Base-by-base conservation (phyloP, 2,329 filamentous ascomycete genomes). In the Trichoderma sp. region DNA sequence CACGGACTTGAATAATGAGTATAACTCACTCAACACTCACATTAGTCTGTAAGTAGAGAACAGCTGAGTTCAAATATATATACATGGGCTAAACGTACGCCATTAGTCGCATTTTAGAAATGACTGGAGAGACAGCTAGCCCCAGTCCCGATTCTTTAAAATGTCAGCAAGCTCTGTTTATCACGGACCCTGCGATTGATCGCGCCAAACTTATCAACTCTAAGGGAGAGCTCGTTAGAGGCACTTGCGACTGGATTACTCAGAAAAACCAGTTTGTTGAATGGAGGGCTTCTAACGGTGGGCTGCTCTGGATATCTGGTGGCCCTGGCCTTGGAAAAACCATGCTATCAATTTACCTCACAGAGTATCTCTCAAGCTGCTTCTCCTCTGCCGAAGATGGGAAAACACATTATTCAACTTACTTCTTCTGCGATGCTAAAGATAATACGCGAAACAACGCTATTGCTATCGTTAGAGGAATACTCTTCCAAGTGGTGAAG, bases 241-340 rank as follows among this genome's bases (percentile, higher is more conserved):
- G 50, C 3, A 74, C 71, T 16, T 74, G 71, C 4, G 63, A 74
- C 7, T 74, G 71, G 71, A 41, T 74, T 4, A 11, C 53, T 1
- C 16, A 62, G 18, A 62, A 24, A 0, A 27, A 35, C 6, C 63
- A 74, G 5, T 74, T 74, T n/a, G 2, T 53, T 27, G n/a, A 74
- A 33, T 74, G 71, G 71, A n/a, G 1, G 18, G 31, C 4, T 6
- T 68, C 71, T 3, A 9, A 41, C 0, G 63, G 62, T 1, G 71
- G 71, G 3, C 31, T 74, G 29, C 71, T 74, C 12, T 74, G 71
- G 71, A 68, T 74, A 65, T 67, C 63, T 2, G 71, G 71, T 3
- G 71, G 71, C 9, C 71, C 71, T 8, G 71, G 71, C 16, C 12
- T 62, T 1, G 71, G 71, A 1, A 74, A 74, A 27, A 74, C 71